phyloP scores from a whole-genome alignment of 495 filamentous ascomycete genomes.

The Neurospora cerealis region DNA sequence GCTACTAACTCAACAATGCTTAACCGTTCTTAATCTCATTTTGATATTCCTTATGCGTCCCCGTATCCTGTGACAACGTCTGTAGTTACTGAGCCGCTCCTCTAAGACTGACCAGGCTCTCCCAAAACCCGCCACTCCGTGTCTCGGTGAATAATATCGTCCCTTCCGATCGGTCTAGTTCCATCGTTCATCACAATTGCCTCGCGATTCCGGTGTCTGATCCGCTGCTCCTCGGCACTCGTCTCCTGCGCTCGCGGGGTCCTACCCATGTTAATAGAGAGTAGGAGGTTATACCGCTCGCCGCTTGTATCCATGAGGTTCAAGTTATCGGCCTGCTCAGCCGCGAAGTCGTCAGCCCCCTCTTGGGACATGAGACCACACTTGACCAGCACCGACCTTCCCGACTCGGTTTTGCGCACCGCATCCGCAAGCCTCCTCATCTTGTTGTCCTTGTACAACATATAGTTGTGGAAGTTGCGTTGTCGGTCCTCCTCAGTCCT shows the following conservation, averaged over 20 bases:
- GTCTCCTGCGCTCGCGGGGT: conserved; percentile 18
- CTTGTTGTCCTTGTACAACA: conserved; percentile 31
- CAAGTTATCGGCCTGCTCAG: conserved; percentile 5
- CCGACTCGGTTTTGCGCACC: conserved; percentile 25
- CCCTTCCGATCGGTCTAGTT: conserved; percentile 41
- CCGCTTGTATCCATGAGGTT: background rate
- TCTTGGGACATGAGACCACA: conserved; percentile 26
- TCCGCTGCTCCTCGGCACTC: conserved; percentile 39
- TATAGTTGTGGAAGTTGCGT: conserved; percentile 35
- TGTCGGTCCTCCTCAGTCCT: conserved; percentile 29
- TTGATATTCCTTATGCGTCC: background rate
- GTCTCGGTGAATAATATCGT: conserved; percentile 46
- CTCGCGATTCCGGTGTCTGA: conserved; percentile 47
- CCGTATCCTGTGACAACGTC: background rate
- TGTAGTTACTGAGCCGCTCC: background rate
- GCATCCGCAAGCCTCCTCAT: conserved; percentile 34
- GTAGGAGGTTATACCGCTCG: conserved; percentile 22
- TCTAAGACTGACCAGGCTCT: background rate
- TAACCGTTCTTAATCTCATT: background rate
- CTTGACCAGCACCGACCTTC: conserved; percentile 30
- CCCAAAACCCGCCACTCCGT: conserved; percentile 12
- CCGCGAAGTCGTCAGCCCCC: conserved; percentile 9
- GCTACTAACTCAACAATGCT: background rate
- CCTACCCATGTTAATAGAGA: conserved; percentile 24
- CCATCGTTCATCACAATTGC: conserved; percentile 59